phyloP scores from a whole-genome alignment of 139 green algal genomes.

The Chlamydomonas eustigma region DNA sequence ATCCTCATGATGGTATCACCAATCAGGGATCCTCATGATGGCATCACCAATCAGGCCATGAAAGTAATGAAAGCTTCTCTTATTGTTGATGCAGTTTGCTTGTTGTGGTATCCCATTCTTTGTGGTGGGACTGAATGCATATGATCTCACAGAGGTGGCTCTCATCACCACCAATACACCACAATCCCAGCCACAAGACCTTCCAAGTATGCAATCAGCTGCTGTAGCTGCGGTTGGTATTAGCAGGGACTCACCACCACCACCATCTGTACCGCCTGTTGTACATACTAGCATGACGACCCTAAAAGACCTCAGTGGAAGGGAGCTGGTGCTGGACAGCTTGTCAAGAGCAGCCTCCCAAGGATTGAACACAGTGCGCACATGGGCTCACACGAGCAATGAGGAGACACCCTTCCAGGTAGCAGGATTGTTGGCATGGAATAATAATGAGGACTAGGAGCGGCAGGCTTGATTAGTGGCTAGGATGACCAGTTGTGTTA shows the following conservation, averaged over 20 bases:
- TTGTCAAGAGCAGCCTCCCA: slow-evolving; percentile 31
- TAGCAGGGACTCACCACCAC: background rate
- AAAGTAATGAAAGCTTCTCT: too few relatives aligned
- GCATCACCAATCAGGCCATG: too few relatives aligned
- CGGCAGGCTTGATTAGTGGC: too few relatives aligned
- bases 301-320: slow-evolving; percentile 19
- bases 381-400: slow-evolving; percentile 64
- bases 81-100: slow-evolving; percentile 14
- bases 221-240: too few relatives aligned
- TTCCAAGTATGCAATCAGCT: background rate
- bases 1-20: too few relatives aligned
- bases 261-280: background rate
- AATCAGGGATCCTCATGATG: too few relatives aligned
- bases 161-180: background rate
- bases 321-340: slow-evolving; percentile 22
- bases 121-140: slow-evolving; percentile 20
- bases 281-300: too few relatives aligned
- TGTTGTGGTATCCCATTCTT: background rate
- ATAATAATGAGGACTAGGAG: too few relatives aligned
- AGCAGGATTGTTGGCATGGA: too few relatives aligned
- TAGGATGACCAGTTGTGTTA: too few relatives aligned
- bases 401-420: slow-evolving; percentile 32
- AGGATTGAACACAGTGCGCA: slow-evolving; percentile 60
- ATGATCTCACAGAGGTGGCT: slow-evolving; percentile 12
- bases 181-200: background rate